phyloP scores from a whole-genome alignment of 345 rosid species.

The Citrus maxima region DNA sequence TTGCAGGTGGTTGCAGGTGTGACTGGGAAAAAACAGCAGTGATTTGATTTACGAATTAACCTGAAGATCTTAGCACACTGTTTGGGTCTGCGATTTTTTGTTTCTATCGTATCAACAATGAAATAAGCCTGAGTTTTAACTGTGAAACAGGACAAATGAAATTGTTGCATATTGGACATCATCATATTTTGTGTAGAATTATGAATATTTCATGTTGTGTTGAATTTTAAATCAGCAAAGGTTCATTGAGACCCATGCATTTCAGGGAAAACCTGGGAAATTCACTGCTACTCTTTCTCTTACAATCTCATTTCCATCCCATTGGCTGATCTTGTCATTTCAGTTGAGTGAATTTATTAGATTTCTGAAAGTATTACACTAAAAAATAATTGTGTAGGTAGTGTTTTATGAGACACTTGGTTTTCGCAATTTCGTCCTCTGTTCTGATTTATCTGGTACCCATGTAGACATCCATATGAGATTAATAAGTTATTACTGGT shows the following conservation, averaged over 20 bases:
- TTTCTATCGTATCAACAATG: slow-evolving; percentile 16
- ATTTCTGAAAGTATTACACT: too few relatives aligned
- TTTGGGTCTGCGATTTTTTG: not conserved
- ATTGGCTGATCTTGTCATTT: not conserved
- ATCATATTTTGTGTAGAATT: slow-evolving; percentile 5
- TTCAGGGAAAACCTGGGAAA: not conserved
- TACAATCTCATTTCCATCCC: not conserved
- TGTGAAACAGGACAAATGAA: not conserved
- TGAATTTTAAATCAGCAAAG: not conserved
- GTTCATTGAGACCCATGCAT: not conserved
- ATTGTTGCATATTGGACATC: slow-evolving; percentile 2
- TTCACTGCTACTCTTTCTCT: not conserved
- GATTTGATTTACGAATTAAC: slow-evolving; percentile 14
- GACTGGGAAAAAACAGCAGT: slow-evolving; percentile 66
- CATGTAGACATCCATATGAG: not conserved
- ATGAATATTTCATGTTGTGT: slow-evolving; percentile 9
- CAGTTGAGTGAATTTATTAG: too few relatives aligned
- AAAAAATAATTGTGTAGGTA: not conserved
- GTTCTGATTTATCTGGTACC: not conserved
- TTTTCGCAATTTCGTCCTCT: not conserved
- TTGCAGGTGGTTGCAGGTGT: slow-evolving; percentile 82
- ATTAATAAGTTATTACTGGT: not conserved
- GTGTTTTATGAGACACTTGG: not conserved
- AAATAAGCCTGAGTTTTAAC: slow-evolving; percentile 43
- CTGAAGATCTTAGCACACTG: not conserved